phyloP scores from a whole-genome alignment of 345 rosid genomes.

The Melaleuca alternifolia region DNA sequence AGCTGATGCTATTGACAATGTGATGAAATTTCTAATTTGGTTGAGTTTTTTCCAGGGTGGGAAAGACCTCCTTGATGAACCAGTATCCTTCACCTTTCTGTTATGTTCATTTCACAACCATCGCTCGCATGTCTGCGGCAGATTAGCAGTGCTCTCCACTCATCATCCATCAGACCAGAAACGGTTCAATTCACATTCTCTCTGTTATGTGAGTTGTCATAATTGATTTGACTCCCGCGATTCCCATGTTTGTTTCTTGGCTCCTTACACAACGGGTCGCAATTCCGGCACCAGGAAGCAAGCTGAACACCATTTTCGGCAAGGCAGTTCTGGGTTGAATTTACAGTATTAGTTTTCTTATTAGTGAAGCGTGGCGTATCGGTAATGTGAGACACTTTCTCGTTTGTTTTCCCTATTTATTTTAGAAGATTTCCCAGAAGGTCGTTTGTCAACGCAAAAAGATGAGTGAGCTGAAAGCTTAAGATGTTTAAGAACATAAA shows the following conservation, averaged over 20 bases:
- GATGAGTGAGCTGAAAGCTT: background rate
- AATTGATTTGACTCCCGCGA: background rate
- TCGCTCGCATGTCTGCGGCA: background rate
- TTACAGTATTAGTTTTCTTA: background rate
- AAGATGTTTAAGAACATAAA: background rate
- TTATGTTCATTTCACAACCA: background rate
- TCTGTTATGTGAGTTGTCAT: background rate
- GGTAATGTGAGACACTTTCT: background rate
- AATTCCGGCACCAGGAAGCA: background rate
- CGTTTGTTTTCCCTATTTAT: background rate
- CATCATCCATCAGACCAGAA: background rate
- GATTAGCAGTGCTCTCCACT: background rate
- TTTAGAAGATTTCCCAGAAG: background rate
- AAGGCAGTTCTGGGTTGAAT: background rate
- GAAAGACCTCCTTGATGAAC: conserved; percentile 87
- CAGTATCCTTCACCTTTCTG: conserved; percentile 51
- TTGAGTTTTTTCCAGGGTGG: conserved; percentile 48
- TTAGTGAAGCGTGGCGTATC: background rate
- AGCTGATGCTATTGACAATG: background rate
- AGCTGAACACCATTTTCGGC: background rate
- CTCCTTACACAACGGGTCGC: background rate
- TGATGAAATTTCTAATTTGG: background rate
- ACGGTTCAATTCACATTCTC: background rate
- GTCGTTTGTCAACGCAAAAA: background rate
- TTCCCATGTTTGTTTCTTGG: background rate